phyloP scores from a whole-genome alignment of 768 basidiomycete genomes.

The Serpula lacrymans region DNA sequence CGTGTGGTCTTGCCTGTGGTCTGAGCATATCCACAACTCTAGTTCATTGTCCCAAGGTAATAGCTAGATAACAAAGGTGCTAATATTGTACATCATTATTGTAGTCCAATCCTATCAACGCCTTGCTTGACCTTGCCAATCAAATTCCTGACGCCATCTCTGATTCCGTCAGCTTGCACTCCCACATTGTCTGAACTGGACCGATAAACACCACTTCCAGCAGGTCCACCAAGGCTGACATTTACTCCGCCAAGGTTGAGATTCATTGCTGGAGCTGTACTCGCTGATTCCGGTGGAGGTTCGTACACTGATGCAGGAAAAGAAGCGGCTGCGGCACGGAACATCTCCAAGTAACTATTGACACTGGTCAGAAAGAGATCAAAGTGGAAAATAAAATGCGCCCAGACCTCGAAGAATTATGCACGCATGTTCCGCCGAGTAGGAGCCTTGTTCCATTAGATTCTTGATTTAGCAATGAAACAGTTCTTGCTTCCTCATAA shows the following conservation, averaged over 20 bases:
- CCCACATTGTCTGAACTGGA: constrained; percentile 69
- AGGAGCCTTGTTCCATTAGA: constrained; percentile 72
- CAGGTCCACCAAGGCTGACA: constrained; percentile 86
- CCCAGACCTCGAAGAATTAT: constrained; percentile 86
- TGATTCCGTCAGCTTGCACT: constrained; percentile 82
- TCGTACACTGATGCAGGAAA: constrained; percentile 69
- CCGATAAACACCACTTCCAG: constrained; percentile 81
- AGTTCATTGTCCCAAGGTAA: no score
- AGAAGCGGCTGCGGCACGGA: constrained; percentile 62
- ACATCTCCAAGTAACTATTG: constrained; percentile 88
- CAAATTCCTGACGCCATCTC: constrained; percentile 84
- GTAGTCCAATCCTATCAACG: constrained; percentile 57
- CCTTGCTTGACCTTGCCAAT: constrained; percentile 88
- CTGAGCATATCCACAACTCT: no score
- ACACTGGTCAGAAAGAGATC: neutral
- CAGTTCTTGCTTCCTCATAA: constrained; percentile 88
- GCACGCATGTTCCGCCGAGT: constrained; percentile 91
- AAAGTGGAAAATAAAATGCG: neutral
- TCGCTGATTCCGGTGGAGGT: constrained; percentile 70
- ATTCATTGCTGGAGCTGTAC: constrained; percentile 77
- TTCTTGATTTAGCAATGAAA: constrained; percentile 87
- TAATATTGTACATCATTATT: constrained; percentile 5
- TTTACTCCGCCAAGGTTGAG: constrained; percentile 91
- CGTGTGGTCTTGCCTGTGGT: no score
- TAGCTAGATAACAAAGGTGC: no score